Conservation (phyloP, 345 rosid genomes). For the Melaleuca alternifolia region DNA sequence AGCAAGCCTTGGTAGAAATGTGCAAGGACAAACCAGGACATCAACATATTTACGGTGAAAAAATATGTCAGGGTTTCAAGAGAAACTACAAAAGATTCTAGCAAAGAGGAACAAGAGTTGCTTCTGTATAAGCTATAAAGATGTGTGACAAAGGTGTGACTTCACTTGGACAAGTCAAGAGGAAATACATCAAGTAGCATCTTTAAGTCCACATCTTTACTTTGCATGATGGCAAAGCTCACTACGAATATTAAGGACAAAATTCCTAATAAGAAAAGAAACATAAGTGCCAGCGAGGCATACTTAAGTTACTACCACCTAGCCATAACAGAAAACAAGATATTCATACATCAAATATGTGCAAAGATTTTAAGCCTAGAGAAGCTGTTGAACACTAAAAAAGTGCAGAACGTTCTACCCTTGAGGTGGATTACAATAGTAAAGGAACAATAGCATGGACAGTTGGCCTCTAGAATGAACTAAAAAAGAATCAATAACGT, state of each 20-base stretch:
- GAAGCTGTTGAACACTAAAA: not conserved
- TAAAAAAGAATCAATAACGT: not conserved
- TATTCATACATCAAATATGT: not conserved
- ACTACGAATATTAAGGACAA: not conserved
- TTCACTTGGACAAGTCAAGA: not conserved
- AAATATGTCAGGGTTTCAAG: not conserved
- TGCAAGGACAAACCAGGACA: not conserved
- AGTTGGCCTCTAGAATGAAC: not conserved
- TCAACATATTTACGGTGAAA: not conserved
- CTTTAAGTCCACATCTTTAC: not conserved
- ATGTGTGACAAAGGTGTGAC: not conserved
- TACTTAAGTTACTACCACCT: not conserved
- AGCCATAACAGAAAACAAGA: not conserved
- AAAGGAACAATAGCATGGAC: not conserved
- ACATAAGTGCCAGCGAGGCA: not conserved
- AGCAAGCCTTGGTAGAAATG: not conserved
- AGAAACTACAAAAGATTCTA: not conserved
- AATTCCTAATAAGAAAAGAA: not conserved
- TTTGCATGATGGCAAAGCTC: not conserved
- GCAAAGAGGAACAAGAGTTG: not conserved
- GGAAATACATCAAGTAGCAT: not conserved
- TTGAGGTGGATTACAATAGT: not conserved
- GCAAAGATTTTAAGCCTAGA: not conserved
- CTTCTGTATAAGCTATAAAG: not conserved
- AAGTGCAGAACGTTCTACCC: not conserved